Conservation (phyloP, 352 stramenopile genomes). For the Globisporangium nunn region DNA sequence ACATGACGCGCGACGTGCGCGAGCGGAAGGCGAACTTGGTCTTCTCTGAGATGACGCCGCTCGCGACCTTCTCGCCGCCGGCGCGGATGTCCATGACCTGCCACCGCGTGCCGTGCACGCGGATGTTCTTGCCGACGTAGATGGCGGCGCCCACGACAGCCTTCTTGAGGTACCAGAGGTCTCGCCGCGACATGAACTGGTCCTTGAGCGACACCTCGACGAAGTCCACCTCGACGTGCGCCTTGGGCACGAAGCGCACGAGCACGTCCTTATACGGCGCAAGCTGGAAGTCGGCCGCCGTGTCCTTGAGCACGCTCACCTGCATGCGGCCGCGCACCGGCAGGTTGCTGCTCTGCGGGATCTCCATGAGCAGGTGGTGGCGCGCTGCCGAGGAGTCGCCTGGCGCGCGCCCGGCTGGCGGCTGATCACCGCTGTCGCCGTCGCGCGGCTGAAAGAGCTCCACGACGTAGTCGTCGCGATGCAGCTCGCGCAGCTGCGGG, state of each 20-base stretch:
- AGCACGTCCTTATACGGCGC: slow-evolving; percentile 76
- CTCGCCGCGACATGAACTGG: slow-evolving; percentile 89
- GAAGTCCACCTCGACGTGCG: slow-evolving; percentile 76
- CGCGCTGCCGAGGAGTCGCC: slow-evolving; percentile 17
- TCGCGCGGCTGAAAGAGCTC: slow-evolving; percentile 63
- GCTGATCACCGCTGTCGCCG: slow-evolving; percentile 11
- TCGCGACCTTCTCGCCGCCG: slow-evolving; percentile 77
- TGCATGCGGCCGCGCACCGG: slow-evolving; percentile 75
- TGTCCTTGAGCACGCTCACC: slow-evolving; percentile 80
- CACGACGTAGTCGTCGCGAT: slow-evolving; percentile 69
- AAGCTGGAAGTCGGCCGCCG: slow-evolving; percentile 61
- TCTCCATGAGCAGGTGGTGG: slow-evolving; percentile 71
- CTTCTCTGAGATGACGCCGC: slow-evolving; percentile 90
- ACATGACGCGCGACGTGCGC: slow-evolving; percentile 95
- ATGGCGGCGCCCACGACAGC: slow-evolving; percentile 59
- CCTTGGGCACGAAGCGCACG: slow-evolving; percentile 75
- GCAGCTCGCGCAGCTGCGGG: slow-evolving; percentile 59
- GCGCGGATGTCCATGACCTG: slow-evolving; percentile 89
- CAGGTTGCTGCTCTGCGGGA: slow-evolving; percentile 53
- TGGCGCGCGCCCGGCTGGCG: too few relatives aligned
- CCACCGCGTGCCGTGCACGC: slow-evolving; percentile 65
- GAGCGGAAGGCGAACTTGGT: slow-evolving; percentile 97
- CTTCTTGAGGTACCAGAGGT: slow-evolving; percentile 84
- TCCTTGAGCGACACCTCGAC: slow-evolving; percentile 89
- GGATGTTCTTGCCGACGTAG: slow-evolving; percentile 74